A percentile compares a stretch with the other conserved stretches of the same genome.
Conservation (phyloP, 2,329 filamentous ascomycete genomes). For the Colletotrichum somersetense region DNA sequence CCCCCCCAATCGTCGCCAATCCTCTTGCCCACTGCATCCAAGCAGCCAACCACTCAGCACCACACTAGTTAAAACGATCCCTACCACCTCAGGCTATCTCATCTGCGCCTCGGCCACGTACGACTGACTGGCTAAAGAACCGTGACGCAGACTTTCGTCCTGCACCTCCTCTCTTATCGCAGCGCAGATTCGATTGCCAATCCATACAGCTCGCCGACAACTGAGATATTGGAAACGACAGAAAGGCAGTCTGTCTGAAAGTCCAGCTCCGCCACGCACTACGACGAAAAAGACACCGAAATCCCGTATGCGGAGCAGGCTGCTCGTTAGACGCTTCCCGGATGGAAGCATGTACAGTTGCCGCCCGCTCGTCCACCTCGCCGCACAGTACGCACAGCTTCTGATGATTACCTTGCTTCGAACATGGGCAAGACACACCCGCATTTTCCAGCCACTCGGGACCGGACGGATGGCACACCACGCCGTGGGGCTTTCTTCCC, state of each 20-base stretch:
- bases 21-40: constrained; percentile 17
- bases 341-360: constrained; percentile 14
- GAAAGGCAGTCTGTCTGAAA: constrained; percentile 25
- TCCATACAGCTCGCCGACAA: constrained; percentile 33
- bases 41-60: neutral
- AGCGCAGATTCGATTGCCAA: constrained; percentile 29
- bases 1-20: constrained; percentile 10
- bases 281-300: constrained; percentile 15
- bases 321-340: neutral
- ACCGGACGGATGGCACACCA: constrained; percentile 35
- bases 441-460: constrained; percentile 38
- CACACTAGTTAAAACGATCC: neutral
- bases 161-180: neutral
- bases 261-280: constrained; percentile 1
- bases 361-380: constrained; percentile 25
- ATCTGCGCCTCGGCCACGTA: neutral
- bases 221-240: constrained; percentile 20
- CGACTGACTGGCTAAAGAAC: constrained; percentile 14
- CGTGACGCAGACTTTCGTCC: neutral
- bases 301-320: constrained; percentile 4
- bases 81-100: constrained; percentile 11
- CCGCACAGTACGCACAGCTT: constrained; percentile 5
- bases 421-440: constrained; percentile 29
- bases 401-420: constrained; percentile 9
- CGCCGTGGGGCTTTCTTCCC: constrained; percentile 17